Evolutionary conservation across 768 basidiomycete species (phyloP), one percentile per base, ranked within the genome.

Genomic region (Mycena crocata): DNA sequence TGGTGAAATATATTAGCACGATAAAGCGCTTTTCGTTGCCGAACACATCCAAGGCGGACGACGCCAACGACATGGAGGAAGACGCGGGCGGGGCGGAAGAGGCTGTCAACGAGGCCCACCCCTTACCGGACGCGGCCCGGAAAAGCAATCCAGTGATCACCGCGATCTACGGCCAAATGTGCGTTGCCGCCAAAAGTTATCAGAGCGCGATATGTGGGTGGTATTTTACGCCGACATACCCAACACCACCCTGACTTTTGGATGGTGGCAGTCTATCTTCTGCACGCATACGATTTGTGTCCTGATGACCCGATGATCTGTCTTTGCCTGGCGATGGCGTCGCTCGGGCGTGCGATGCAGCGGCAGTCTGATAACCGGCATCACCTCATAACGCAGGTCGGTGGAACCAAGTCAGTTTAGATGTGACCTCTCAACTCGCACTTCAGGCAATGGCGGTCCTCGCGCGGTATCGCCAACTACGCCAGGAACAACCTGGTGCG

Each of bases 361-460:
- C 86, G 96, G 26, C 96, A 98, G 77, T 89, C 92, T 12, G 97
- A 99, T 79, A 99, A 99, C 75, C 82, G 96, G 44, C 93, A 98
- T 75, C 93, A 97, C 75, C 85, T 95, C 66, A 86, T 98, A 45
- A 85, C 91, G 7, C 94, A 96, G 72, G 83, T 83, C 42, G 6
- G 57, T 64, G 30, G n/a, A n/a, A n/a, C 44, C 30, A 10, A 23
- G 49, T 31, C 17, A 28, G 17, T 51, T 10, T 23, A 23, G 24
- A 17, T 1, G 23, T 9, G 46, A 6, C 24, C 4, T 15, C 24
- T 26, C 44, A 31, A 46, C 21, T 13, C 17, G n/a, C 32, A 21
- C 21, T 28, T 3, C 49, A 70, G 65, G 57, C 51, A n/a, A 86
- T 96, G 85, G 94, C 92, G 0, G 96, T 96, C 76, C 79, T 99